These are phyloP conservation scores for Rubroboletus pulcherrimus DNA, from an alignment of 768 basidiomycete species.

Conservation along the genomic window DNA sequence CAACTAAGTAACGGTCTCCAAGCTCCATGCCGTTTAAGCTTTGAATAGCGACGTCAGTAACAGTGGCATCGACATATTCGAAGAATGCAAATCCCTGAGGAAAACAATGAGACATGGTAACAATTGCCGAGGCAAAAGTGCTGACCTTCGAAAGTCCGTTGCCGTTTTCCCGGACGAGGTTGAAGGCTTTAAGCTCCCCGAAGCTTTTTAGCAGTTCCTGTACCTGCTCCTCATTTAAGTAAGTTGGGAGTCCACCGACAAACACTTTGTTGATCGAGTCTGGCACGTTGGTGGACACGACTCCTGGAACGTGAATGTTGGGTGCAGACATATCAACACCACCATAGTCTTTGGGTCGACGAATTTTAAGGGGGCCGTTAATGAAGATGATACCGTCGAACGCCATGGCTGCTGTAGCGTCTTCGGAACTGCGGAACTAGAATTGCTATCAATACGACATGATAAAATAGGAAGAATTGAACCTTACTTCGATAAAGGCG, in stretches of 20 bases:
- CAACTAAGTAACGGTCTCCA: constrained; percentile 91
- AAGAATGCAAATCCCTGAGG: constrained; percentile 96
- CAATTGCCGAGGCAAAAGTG: neutral
- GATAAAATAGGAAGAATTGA: neutral
- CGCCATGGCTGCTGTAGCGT: constrained; percentile 94
- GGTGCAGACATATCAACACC: constrained; percentile 64
- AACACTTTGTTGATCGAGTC: constrained; percentile 99
- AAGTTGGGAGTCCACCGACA: constrained; percentile 91
- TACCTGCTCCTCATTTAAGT: constrained; percentile 97
- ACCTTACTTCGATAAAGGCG: constrained; percentile 90
- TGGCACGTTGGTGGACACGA: constrained; percentile 94
- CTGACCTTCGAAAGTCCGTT: constrained; percentile 83
- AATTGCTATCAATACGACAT: constrained; percentile 9
- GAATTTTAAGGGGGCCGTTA: constrained; percentile 94
- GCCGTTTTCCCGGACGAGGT: constrained; percentile 91
- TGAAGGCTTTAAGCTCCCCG: constrained; percentile 96
- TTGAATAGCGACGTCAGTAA: constrained; percentile 95
- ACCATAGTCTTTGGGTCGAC: constrained; percentile 95
- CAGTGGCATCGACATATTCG: constrained; percentile 86
- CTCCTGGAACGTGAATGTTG: constrained; percentile 84
- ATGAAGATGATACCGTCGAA: constrained; percentile 97
- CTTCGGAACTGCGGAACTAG: constrained; percentile 97
- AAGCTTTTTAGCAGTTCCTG: constrained; percentile 97
- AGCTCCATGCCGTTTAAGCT: constrained; percentile 97
- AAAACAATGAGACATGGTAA: constrained; percentile 1